Evolutionary conservation across 2,329 filamentous ascomycete species (phyloP).

Genomic region (Sporothrix mexicana): DNA sequence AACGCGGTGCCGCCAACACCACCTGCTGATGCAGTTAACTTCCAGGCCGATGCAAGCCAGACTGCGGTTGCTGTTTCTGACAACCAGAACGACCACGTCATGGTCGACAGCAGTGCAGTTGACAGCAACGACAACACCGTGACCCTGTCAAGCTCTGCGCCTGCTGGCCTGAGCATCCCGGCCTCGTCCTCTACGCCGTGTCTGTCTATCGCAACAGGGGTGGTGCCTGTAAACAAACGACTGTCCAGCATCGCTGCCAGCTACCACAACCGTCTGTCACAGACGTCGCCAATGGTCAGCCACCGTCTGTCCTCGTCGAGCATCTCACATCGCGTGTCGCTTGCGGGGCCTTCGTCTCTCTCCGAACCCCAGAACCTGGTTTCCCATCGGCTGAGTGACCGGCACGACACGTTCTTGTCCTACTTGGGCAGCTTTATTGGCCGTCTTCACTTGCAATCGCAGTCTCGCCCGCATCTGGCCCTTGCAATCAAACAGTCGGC

Average conservation of each 20-base stretch:
- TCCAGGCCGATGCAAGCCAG: constrained; percentile 44
- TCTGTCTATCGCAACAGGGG: constrained; percentile 40
- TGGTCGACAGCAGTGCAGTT: constrained; percentile 28
- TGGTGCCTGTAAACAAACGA: constrained; percentile 50
- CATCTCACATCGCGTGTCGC: constrained; percentile 76
- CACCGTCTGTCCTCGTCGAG: constrained; percentile 61
- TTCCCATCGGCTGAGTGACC: constrained; percentile 78
- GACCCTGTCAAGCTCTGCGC: constrained; percentile 38
- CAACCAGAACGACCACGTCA: constrained; percentile 41
- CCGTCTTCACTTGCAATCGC: constrained; percentile 85
- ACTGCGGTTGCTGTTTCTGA: not conserved
- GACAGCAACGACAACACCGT: constrained; percentile 50
- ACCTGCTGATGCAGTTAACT: constrained; percentile 62
- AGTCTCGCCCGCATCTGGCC: constrained; percentile 82
- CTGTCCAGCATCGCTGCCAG: constrained; percentile 45
- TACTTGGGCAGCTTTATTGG: constrained; percentile 94
- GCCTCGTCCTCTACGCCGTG: not conserved
- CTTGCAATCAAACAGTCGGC: constrained; percentile 83
- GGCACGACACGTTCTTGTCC: constrained; percentile 87
- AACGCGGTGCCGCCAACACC: constrained; percentile 66
- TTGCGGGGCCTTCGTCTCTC: constrained; percentile 69
- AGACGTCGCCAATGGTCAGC: constrained; percentile 46
- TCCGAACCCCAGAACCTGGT: constrained; percentile 74
- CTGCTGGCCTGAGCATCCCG: not conserved
- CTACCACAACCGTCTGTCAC: constrained; percentile 47